A percentile compares a stretch with the other conserved stretches of the same genome.
phyloP scores from a whole-genome alignment of 192 early-diverging fungal species.

The Chytriomyces sp. region DNA sequence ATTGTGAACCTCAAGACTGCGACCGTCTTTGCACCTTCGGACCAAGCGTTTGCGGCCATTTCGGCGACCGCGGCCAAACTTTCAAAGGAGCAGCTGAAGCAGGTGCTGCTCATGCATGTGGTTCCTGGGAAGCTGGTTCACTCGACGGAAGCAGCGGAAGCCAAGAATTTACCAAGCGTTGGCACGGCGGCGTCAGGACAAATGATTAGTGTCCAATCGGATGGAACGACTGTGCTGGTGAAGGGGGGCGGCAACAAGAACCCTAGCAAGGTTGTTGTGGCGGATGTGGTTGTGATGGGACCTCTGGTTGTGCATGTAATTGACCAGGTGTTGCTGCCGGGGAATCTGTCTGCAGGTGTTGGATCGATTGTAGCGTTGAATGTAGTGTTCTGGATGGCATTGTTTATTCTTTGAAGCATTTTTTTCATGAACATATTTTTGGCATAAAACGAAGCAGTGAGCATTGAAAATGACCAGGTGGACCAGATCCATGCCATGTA shows the following conservation, averaged over 20 bases:
- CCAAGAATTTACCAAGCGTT: conserved; percentile 2
- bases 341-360: not conserved
- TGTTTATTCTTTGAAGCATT: no score
- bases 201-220: conserved; percentile 22
- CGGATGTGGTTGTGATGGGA: conserved; percentile 43
- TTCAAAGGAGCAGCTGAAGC: conserved; percentile 36
- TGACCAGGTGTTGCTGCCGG: conserved; percentile 53
- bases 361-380: no score
- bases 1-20: conserved; percentile 26
- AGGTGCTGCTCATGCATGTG: conserved; percentile 45
- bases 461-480: no score
- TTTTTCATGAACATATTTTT: no score
- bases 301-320: conserved; percentile 55
- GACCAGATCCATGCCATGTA: no score
- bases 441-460: no score
- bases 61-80: conserved; percentile 15
- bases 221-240: conserved; percentile 38
- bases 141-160: conserved; percentile 12
- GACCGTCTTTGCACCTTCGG: conserved; percentile 45
- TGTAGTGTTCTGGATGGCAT: no score
- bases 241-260: conserved; percentile 42
- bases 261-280: conserved; percentile 44
- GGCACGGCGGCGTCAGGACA: not conserved
- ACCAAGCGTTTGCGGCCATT: conserved; percentile 34
- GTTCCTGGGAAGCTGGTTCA: conserved; percentile 8